Evolutionary conservation across 2,329 filamentous ascomycete genomes (phyloP).

Genomic region (Dothistroma septosporum): DNA sequence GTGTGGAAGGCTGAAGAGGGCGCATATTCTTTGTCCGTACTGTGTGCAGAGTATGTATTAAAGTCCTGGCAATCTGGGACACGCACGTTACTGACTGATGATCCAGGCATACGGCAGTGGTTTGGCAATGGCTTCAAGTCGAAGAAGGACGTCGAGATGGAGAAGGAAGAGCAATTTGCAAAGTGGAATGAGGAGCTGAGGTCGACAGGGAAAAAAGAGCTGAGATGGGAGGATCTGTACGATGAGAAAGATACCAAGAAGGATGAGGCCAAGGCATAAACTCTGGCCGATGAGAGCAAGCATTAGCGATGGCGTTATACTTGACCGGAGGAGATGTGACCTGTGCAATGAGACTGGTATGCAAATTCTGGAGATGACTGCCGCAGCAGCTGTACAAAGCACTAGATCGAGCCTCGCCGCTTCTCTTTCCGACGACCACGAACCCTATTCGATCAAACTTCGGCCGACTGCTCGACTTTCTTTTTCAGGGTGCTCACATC

Average conservation of each 20-base stretch:
- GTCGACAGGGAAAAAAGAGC: conserved; percentile 21
- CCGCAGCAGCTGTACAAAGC: not conserved
- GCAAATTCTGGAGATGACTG: not conserved
- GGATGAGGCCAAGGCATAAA: conserved; percentile 12
- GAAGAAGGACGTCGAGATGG: conserved; percentile 23
- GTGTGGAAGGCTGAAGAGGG: conserved; percentile 82
- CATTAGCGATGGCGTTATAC: not conserved
- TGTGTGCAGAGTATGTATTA: conserved; percentile 77
- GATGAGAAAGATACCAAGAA: conserved; percentile 21
- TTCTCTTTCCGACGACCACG: not conserved
- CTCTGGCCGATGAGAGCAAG: not conserved
- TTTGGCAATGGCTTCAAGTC: conserved; percentile 35
- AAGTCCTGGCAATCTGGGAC: too few relatives aligned
- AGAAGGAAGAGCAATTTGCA: conserved; percentile 23
- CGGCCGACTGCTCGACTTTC: not conserved
- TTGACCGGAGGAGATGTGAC: not conserved
- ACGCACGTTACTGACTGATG: conserved; percentile 4
- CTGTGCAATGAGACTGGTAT: not conserved
- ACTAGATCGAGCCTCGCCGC: not conserved
- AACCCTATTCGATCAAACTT: not conserved
- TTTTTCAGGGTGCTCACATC: not conserved
- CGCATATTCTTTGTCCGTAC: conserved; percentile 81
- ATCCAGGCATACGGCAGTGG: conserved; percentile 35
- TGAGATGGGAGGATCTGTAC: conserved; percentile 24
- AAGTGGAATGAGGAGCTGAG: conserved; percentile 25